These are phyloP conservation scores for Aechmea fasciata DNA, from an alignment of 176 grass and related monocot genomes.

Conservation along the genomic window DNA sequence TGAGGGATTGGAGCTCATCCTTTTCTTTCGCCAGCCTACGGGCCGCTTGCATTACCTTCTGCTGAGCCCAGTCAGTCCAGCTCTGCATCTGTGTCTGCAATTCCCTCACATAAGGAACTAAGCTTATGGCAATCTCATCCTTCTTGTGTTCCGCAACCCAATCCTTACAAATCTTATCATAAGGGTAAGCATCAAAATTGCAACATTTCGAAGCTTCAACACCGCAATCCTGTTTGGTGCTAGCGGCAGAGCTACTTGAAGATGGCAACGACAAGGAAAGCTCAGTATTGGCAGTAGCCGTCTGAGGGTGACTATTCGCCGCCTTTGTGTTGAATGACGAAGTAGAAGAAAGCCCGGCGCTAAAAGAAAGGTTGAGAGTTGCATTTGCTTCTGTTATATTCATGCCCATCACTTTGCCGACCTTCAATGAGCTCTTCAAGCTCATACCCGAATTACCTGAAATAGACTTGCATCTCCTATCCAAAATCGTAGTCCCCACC, in stretches of 20 bases:
- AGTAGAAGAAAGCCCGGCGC: constrained; percentile 33
- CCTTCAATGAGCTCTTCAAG: constrained; percentile 57
- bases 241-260: constrained; percentile 21
- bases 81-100: constrained; percentile 60
- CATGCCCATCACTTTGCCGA: constrained; percentile 42
- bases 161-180: constrained; percentile 42
- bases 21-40: constrained; percentile 77
- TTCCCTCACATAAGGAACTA: constrained; percentile 69
- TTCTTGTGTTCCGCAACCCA: constrained; percentile 75
- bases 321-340: constrained; percentile 34
- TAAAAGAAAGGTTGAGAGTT: constrained; percentile 62
- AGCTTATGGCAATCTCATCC: constrained; percentile 62
- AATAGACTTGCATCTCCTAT: constrained; percentile 58
- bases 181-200: constrained; percentile 32
- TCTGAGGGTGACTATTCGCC: constrained; percentile 17
- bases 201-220: constrained; percentile 28
- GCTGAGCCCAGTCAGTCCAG: constrained; percentile 92
- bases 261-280: constrained; percentile 59
- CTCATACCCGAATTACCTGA: constrained; percentile 42
- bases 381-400: constrained; percentile 38
- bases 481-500: constrained; percentile 37
- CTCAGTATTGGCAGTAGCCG: constrained; percentile 50
- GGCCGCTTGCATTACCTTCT: constrained; percentile 94
- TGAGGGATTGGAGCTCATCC: constrained; percentile 58
- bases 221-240: constrained; percentile 28